Percentiles rank a stretch among this genome's conserved stretches.
Conservation (phyloP, 495 filamentous ascomycete species). For the Talaromyces proteolyticus region DNA sequence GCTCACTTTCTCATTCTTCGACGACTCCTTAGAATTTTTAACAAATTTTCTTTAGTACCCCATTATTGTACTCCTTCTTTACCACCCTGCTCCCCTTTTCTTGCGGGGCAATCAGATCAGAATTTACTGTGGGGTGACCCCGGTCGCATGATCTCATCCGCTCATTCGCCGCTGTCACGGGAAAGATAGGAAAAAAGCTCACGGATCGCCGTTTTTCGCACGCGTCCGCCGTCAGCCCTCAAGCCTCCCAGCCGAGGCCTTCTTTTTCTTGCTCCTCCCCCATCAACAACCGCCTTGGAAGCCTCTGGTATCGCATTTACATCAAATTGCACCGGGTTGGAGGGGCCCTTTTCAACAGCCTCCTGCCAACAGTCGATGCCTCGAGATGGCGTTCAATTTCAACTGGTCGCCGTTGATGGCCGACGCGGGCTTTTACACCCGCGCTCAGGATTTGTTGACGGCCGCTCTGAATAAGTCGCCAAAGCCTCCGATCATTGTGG, state of each 20-base stretch:
- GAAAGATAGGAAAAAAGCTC: slow-evolving; percentile 6
- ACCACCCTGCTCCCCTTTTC: too few species aligned
- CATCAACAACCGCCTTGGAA: background rate
- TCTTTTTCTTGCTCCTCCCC: background rate
- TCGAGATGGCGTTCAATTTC: slow-evolving; percentile 97
- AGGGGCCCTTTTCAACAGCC: slow-evolving; percentile 1
- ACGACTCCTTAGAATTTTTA: too few species aligned
- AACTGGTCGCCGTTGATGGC: slow-evolving; percentile 99
- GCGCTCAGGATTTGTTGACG: slow-evolving; percentile 90
- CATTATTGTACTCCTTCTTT: too few species aligned
- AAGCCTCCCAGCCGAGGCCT: background rate
- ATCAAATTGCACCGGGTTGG: background rate
- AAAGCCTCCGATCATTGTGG: slow-evolving; percentile 97
- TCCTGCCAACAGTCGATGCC: slow-evolving; percentile 15
- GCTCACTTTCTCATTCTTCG: too few species aligned
- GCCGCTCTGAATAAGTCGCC: slow-evolving; percentile 95
- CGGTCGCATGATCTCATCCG: slow-evolving; percentile 5
- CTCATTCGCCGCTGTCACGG: too few species aligned
- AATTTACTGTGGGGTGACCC: too few species aligned
- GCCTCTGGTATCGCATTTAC: background rate
- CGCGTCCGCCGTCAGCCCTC: background rate
- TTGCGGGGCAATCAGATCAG: too few species aligned
- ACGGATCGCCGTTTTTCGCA: slow-evolving; percentile 1
- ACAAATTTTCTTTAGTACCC: too few species aligned
- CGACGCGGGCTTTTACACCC: slow-evolving; percentile 81